Base-by-base conservation (phyloP, 352 stramenopile genomes). In the Globisporangium carolinianum region DNA sequence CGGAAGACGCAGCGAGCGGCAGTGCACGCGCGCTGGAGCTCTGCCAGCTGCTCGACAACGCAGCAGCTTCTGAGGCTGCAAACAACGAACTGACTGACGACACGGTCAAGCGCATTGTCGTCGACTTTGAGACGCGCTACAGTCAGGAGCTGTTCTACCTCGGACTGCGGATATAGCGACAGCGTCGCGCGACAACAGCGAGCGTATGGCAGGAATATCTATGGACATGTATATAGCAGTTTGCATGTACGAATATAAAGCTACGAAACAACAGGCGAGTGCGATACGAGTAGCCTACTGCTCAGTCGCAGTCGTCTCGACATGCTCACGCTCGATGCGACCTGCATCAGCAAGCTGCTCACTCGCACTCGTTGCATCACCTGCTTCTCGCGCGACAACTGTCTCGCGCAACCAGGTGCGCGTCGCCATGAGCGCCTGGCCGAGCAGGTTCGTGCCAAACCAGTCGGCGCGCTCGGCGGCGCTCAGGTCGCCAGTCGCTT, bases 401-500 rank as follows among this genome's bases (percentile, higher is more conserved):
- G 24, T 32, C 24, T 32, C 24, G 24, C 24, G 24, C 24, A 88
- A 47, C 72, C 73, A 83, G 11, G 52, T 61, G 2, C 78, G 74
- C 10, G 73, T 70, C 58, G 74, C 58, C 70, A 85, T 71, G n/a
- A 88, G 70, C 15, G 78, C 75, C 10, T 75, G 66, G 8, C 78
- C 78, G 17, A 88, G 58, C 50, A 88, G 58, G 50, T 86, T 88
- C 53, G 60, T 61, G 6, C 78, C 78, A 43, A 76, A 88, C 53
- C 68, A 76, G 38, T 61, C 59, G 10, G 35, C 32, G 45, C 72
- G 71, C 11, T 57, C 76, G 24, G 62, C 65, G 0, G 55, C 53
- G 18, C 68, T 57, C 3, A 83, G 63, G 47, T 88, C 66, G 0
- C 78, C 78, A 0, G 61, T 67, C 17, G 52, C 66, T 43, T 56